These are phyloP conservation scores for Neoscytalidium dimidiatum DNA, from an alignment of 2,329 filamentous ascomycete genomes.

Conservation along the genomic window DNA sequence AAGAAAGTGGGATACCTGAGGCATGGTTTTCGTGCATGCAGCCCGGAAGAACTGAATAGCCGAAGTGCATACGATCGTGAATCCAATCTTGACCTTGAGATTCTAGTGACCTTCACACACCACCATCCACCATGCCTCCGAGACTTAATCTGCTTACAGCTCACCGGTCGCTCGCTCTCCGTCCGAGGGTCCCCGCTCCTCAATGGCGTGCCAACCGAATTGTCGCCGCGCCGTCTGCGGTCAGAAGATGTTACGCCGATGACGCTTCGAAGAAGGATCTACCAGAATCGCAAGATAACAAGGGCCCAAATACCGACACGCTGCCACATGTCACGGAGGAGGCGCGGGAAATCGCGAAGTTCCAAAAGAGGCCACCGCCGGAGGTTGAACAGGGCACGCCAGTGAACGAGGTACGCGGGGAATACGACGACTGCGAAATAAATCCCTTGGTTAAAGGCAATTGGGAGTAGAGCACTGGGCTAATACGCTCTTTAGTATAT, in stretches of 20 bases:
- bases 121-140: constrained; percentile 36
- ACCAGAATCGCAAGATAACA: constrained; percentile 32
- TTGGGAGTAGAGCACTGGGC: constrained; percentile 21
- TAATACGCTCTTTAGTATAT: constrained; percentile 55
- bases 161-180: constrained; percentile 35
- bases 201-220: constrained; percentile 31
- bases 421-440: neutral
- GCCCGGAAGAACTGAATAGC: constrained; percentile 8
- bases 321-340: constrained; percentile 67
- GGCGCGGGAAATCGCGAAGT: constrained; percentile 60
- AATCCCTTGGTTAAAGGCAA: neutral
- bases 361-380: constrained; percentile 59
- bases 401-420: constrained; percentile 61
- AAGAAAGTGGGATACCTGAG: constrained; percentile 8
- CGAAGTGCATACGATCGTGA: constrained; percentile 1
- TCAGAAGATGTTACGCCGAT: constrained; percentile 23
- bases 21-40: constrained; percentile 3
- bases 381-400: constrained; percentile 65
- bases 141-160: constrained; percentile 36
- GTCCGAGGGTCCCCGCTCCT: constrained; percentile 30
- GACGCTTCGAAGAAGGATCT: constrained; percentile 33
- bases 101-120: neutral
- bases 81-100: neutral
- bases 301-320: constrained; percentile 34
- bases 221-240: neutral